Conservation (phyloP, 1,284 basidiomycete genomes). For the Trametes polyzona region DNA sequence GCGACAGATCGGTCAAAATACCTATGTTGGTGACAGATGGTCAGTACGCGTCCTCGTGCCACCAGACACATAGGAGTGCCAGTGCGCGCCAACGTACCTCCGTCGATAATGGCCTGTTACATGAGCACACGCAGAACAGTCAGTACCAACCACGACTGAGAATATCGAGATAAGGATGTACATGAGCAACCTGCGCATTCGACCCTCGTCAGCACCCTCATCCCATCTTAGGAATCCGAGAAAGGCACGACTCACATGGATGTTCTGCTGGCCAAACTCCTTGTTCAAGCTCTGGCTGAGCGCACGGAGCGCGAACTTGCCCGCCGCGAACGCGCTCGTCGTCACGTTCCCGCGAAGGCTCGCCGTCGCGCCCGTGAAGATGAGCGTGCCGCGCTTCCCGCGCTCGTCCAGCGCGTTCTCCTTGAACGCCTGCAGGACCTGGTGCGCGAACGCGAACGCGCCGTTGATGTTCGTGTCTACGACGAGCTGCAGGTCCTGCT, state of each 20-base stretch:
- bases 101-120: constrained; percentile 44
- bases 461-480: constrained; percentile 61
- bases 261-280: constrained; percentile 80
- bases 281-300: constrained; percentile 78
- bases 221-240: background rate
- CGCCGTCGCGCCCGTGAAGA: constrained; percentile 82
- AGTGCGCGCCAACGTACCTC: constrained; percentile 32
- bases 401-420: constrained; percentile 54
- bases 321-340: constrained; percentile 71
- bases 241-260: constrained; percentile 56
- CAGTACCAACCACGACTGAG: background rate
- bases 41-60: background rate
- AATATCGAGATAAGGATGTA: constrained; percentile 38
- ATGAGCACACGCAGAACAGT: background rate
- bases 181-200: constrained; percentile 60
- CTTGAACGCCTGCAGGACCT: constrained; percentile 65
- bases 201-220: background rate
- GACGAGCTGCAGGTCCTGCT: constrained; percentile 54
- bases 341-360: constrained; percentile 63
- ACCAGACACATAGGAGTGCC: background rate
- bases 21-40: constrained; percentile 19
- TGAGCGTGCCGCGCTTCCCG: constrained; percentile 62
- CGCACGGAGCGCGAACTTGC: constrained; percentile 69
- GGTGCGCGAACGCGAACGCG: constrained; percentile 71
- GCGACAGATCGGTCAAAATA: constrained; percentile 54